These are phyloP conservation scores for Farysia itapuensis DNA, from an alignment of 1,284 basidiomycete species.

Conservation along the genomic window DNA sequence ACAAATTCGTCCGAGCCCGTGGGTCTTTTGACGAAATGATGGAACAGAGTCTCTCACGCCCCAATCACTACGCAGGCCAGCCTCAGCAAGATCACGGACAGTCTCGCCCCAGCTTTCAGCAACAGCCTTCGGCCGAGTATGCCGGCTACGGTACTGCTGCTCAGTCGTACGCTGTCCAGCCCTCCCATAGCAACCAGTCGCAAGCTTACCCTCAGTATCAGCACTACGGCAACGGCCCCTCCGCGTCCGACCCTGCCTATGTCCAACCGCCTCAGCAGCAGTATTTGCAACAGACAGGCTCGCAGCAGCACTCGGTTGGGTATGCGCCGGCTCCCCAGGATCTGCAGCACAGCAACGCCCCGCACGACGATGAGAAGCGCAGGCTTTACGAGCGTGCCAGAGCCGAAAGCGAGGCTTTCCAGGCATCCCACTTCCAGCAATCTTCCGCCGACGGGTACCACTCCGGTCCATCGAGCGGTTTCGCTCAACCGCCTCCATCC, in stretches of 20 bases:
- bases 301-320: too few relatives aligned
- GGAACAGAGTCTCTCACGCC: conserved; percentile 79
- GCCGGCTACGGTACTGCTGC: background rate
- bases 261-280: conserved; percentile 10
- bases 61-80: conserved; percentile 61
- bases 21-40: conserved; percentile 85
- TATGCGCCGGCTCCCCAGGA: background rate
- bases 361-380: conserved; percentile 54
- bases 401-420: conserved; percentile 54
- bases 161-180: background rate
- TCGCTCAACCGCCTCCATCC: too few relatives aligned
- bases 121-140: conserved; percentile 30
- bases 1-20: conserved; percentile 78
- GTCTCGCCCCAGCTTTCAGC: conserved; percentile 24
- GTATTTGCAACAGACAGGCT: background rate
- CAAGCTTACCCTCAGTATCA: background rate
- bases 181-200: background rate
- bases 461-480: too few relatives aligned
- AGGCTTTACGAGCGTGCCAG: conserved; percentile 50
- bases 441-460: too few relatives aligned
- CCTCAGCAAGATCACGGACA: conserved; percentile 30
- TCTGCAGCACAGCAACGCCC: conserved; percentile 1
- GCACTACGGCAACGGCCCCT: background rate
- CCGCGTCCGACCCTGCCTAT: conserved; percentile 1
- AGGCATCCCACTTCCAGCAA: conserved; percentile 34